These are phyloP conservation scores for Vaccinium corymbosum DNA, from an alignment of 148 eudicot genomes.

Conservation along the genomic window DNA sequence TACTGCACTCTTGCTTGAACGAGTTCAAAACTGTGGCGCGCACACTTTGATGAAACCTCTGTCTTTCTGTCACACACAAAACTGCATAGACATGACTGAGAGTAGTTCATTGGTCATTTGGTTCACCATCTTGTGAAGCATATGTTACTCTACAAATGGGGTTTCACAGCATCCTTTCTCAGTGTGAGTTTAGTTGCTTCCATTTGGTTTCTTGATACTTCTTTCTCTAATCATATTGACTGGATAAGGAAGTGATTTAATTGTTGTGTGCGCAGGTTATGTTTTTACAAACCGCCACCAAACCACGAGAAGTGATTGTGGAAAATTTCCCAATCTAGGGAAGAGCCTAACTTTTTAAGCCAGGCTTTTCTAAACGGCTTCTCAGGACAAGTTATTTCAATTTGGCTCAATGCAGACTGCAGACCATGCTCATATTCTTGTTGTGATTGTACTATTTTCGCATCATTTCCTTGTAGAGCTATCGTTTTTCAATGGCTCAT, in stretches of 20 bases:
- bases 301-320: not conserved
- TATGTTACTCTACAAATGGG: not conserved
- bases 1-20: conserved; percentile 73
- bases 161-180: conserved; percentile 5
- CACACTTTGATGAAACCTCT: conserved; percentile 42
- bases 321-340: conserved; percentile 2
- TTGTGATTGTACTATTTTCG: not conserved
- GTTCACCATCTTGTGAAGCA: conserved; percentile 13
- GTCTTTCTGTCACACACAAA: not conserved
- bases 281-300: not conserved
- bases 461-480: not conserved
- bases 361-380: not conserved
- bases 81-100: not conserved
- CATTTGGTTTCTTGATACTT: not conserved
- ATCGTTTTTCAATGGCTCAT: not conserved
- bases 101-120: not conserved
- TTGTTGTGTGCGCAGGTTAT: conserved; percentile 6
- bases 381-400: not conserved
- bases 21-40: conserved; percentile 84
- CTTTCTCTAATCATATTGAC: too few relatives aligned
- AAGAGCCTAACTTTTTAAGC: not conserved
- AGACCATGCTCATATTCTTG: not conserved
- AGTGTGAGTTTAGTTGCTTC: conserved; percentile 18
- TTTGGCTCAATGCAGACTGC: not conserved
- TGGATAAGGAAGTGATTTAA: conserved; percentile 7